phyloP scores from a whole-genome alignment of 2,329 filamentous ascomycete genomes.

The Fusarium sp. region DNA sequence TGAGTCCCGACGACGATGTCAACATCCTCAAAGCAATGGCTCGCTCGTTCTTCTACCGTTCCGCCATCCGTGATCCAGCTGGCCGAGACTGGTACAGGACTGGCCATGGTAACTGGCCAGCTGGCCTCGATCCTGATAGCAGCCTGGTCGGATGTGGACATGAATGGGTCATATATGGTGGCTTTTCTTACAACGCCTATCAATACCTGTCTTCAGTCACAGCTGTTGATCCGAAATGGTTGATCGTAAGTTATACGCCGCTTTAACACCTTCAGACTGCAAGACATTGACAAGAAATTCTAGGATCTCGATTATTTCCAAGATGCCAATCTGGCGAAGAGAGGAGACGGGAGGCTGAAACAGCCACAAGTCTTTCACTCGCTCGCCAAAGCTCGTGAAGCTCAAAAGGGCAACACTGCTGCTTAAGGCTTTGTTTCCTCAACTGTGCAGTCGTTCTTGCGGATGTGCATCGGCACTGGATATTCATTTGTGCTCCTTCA shows the following conservation, averaged over 20 bases:
- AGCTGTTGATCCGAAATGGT: not conserved
- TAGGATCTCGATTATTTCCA: not conserved
- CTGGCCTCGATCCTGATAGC: not conserved
- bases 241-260: not conserved
- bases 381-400: not conserved
- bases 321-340: not conserved
- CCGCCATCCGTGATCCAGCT: not conserved
- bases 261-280: not conserved
- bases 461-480: not conserved
- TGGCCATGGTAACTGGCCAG: no score
- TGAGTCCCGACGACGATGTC: not conserved
- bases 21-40: not conserved
- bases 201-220: not conserved
- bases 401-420: not conserved
- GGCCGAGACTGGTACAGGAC: no score
- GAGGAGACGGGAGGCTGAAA: not conserved
- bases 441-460: not conserved
- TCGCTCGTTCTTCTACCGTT: not conserved
- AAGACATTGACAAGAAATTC: not conserved
- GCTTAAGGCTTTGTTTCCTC: not conserved
- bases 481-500: not conserved
- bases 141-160: not conserved
- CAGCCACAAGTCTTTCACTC: not conserved
- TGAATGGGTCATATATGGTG: not conserved
- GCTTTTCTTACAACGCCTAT: not conserved